Evolutionary conservation across 495 filamentous ascomycete genomes (phyloP).

Genomic region (Daldinia loculata): DNA sequence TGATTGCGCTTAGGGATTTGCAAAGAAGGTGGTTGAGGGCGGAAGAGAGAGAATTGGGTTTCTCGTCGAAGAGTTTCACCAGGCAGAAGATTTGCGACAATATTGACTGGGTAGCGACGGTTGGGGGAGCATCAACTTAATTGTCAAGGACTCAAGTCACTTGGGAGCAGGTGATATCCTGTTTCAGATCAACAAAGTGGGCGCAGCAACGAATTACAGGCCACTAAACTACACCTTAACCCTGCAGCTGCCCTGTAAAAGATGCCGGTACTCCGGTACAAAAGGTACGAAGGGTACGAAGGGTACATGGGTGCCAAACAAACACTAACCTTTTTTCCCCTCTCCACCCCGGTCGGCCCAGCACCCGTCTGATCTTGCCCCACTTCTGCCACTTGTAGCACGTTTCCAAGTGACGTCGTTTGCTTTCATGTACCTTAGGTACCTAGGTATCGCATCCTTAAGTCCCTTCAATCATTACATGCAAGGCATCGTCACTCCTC

Average conservation of each 20-base stretch:
- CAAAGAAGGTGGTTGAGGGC: slow-evolving; percentile 13
- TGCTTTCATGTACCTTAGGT: slow-evolving; percentile 2
- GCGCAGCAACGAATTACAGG: slow-evolving; percentile 37
- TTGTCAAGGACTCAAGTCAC: slow-evolving; percentile 15
- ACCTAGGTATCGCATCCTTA: not conserved
- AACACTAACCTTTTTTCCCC: slow-evolving; percentile 29
- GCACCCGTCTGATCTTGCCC: slow-evolving; percentile 24
- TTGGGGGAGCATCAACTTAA: slow-evolving; percentile 3
- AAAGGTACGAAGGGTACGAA: not conserved
- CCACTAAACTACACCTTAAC: slow-evolving; percentile 14
- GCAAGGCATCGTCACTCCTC: slow-evolving; percentile 1
- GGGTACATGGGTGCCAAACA: slow-evolving; percentile 30
- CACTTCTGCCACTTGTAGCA: slow-evolving; percentile 6
- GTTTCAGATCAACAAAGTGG: slow-evolving; percentile 42
- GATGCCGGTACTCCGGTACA: slow-evolving; percentile 9
- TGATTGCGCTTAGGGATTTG: slow-evolving; percentile 9
- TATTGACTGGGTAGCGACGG: slow-evolving; percentile 21
- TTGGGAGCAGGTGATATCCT: slow-evolving; percentile 35
- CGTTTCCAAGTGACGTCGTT: slow-evolving; percentile 36
- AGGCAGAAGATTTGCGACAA: slow-evolving; percentile 18
- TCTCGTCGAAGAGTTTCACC: slow-evolving; percentile 23
- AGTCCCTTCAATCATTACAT: not conserved
- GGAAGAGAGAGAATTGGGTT: slow-evolving; percentile 3
- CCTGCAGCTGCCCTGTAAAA: slow-evolving; percentile 1
- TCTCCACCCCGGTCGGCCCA: slow-evolving; percentile 22